Conservation (phyloP, 495 filamentous ascomycete species). For the Evansstolkia leycettana region DNA sequence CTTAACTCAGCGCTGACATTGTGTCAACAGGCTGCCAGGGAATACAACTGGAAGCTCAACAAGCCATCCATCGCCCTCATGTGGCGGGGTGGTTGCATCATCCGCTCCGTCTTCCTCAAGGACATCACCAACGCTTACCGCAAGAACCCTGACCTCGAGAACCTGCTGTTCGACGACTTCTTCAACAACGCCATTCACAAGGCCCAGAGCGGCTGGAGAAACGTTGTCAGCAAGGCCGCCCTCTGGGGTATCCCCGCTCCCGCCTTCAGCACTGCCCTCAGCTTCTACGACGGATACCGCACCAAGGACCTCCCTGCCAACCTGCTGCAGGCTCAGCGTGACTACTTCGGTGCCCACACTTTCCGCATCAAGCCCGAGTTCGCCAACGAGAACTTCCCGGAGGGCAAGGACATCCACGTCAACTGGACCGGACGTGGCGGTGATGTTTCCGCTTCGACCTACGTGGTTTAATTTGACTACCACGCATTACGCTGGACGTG, state of each 20-base stretch:
- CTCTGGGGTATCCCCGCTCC: constrained; percentile 90
- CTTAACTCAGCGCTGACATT: constrained; percentile 1
- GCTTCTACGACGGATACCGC: constrained; percentile 97
- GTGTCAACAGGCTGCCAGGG: constrained; percentile 65
- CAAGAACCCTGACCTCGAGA: constrained; percentile 88
- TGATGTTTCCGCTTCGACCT: constrained; percentile 92
- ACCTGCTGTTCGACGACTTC: constrained; percentile 96
- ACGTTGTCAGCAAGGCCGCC: constrained; percentile 82
- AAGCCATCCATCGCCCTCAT: constrained; percentile 99
- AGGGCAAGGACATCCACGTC: constrained; percentile 87
- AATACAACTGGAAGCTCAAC: constrained; percentile 97
- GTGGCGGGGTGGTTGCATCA: constrained; percentile 99
- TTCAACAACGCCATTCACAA: constrained; percentile 98
- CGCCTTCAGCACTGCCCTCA: constrained; percentile 88
- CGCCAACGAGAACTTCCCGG: constrained; percentile 73
- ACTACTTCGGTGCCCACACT: constrained; percentile 99
- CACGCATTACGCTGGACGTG: constrained; percentile 20
- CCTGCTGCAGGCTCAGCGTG: constrained; percentile 94
- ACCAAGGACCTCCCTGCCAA: constrained; percentile 93
- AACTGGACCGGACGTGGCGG: constrained; percentile 99
- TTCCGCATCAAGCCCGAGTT: constrained; percentile 92
- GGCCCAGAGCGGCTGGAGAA: constrained; percentile 91
- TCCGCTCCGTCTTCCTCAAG: constrained; percentile 99
- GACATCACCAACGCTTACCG: constrained; percentile 97
- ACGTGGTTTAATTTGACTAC: constrained; percentile 63